A percentile compares a stretch with the other conserved stretches of the same genome.
Conservation (phyloP, 371 early-diverging fungal species). For the Blastocladiella emersonii region DNA sequence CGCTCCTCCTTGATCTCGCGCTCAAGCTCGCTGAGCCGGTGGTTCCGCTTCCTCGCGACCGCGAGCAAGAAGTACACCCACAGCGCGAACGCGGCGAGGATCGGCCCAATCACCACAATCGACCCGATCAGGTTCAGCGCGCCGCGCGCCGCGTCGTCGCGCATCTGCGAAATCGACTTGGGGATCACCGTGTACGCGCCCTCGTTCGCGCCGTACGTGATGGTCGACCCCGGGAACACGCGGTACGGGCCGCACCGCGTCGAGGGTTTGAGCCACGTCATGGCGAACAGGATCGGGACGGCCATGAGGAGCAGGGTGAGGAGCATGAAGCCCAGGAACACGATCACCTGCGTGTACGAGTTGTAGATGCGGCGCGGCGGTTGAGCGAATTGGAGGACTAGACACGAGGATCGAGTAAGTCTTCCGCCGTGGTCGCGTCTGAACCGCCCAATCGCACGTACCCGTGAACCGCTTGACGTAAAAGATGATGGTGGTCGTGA, state of each 20-base stretch:
- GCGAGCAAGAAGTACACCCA: slow-evolving; percentile 4
- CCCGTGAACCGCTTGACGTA: slow-evolving; percentile 7
- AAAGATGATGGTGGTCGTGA: slow-evolving; percentile 6
- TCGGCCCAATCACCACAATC: slow-evolving; percentile 2
- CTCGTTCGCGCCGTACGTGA: neutral
- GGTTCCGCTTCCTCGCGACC: neutral
- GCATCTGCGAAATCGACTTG: neutral
- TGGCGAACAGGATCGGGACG: slow-evolving; percentile 1
- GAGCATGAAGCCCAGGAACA: slow-evolving; percentile 9
- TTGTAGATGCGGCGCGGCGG: slow-evolving; percentile 13
- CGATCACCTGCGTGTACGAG: slow-evolving; percentile 10
- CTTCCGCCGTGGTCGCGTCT: no score
- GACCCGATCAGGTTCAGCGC: slow-evolving; percentile 1
- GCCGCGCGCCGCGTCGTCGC: neutral
- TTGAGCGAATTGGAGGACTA: neutral
- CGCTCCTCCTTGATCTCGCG: slow-evolving; percentile 4
- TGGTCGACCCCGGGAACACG: neutral
- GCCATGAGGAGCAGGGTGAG: slow-evolving; percentile 7
- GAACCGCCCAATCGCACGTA: no score
- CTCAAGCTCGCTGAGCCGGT: neutral
- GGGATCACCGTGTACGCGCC: slow-evolving; percentile 5
- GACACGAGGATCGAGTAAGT: neutral
- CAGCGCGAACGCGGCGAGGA: neutral
- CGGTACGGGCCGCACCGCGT: neutral
- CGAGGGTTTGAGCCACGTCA: neutral